Evolutionary conservation across 1,284 basidiomycete species (phyloP).

Genomic region (Butyriboletus appendiculatus): DNA sequence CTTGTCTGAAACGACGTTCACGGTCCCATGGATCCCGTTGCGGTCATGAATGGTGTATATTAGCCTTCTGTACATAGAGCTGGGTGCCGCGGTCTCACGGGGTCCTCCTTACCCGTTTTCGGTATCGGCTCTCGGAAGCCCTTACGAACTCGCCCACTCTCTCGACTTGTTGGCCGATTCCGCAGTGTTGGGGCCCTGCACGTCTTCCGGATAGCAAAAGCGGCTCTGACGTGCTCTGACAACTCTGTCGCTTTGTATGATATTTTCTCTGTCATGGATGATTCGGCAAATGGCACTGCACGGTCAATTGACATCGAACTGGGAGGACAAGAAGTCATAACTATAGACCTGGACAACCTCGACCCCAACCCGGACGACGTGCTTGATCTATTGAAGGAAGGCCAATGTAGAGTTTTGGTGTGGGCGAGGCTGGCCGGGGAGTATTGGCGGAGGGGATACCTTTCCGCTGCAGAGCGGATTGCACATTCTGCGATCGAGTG

Average conservation of each 20-base stretch:
- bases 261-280: constrained; percentile 20
- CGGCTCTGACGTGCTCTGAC: neutral
- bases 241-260: neutral
- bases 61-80: too few relatives aligned
- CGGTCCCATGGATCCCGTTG: too few relatives aligned
- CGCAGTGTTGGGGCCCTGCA: neutral
- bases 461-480: constrained; percentile 71
- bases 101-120: neutral
- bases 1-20: too few relatives aligned
- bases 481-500: constrained; percentile 62
- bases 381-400: constrained; percentile 67
- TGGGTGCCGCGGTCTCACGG: neutral
- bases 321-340: constrained; percentile 76
- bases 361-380: constrained; percentile 74
- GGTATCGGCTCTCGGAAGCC: neutral
- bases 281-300: constrained; percentile 11
- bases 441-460: constrained; percentile 70
- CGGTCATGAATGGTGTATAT: too few relatives aligned
- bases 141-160: neutral
- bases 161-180: neutral
- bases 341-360: constrained; percentile 77
- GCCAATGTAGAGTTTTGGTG: constrained; percentile 65
- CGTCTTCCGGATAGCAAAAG: neutral
- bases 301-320: constrained; percentile 66
- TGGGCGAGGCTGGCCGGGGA: constrained; percentile 80